A percentile compares a stretch with the other conserved stretches of the same genome.
Evolutionary conservation across 2,329 filamentous ascomycete species (phyloP).

Genomic region (Periconia macrospinosa): DNA sequence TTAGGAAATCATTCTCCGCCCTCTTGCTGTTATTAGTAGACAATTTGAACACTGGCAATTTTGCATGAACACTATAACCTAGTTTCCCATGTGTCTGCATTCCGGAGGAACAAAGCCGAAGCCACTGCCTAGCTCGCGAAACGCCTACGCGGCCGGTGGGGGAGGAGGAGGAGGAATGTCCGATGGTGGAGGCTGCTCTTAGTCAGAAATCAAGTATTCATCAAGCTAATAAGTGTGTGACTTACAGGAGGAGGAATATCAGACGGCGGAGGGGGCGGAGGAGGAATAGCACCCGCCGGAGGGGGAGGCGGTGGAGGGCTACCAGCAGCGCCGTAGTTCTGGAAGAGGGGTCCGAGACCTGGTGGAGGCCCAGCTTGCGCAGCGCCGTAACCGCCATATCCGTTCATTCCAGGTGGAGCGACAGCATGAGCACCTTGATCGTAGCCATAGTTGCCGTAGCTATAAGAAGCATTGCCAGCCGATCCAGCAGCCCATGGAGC

Average conservation of each 20-base stretch:
- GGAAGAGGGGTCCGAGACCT: conserved; percentile 66
- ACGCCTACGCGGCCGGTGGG: conserved; percentile 28
- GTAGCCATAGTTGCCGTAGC: conserved; percentile 44
- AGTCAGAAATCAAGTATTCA: neutral
- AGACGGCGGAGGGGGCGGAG: conserved; percentile 62
- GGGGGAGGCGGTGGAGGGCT: conserved; percentile 65
- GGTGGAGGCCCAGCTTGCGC: conserved; percentile 51
- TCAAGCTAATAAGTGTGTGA: conserved; percentile 47
- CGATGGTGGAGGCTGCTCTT: conserved; percentile 54
- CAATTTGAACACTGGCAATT: conserved; percentile 11
- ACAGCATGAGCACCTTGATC: conserved; percentile 26
- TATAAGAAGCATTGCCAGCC: conserved; percentile 43
- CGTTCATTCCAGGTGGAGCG: conserved; percentile 37
- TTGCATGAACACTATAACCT: conserved; percentile 8
- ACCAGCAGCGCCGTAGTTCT: conserved; percentile 61
- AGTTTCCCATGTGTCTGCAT: neutral
- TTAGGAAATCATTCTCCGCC: neutral
- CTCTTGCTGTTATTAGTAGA: neutral
- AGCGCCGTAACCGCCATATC: conserved; percentile 44
- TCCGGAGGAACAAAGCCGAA: neutral
- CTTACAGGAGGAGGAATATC: conserved; percentile 59
- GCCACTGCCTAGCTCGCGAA: neutral
- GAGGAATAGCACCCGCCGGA: conserved; percentile 61
- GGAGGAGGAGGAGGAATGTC: conserved; percentile 60
- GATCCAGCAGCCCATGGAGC: conserved; percentile 44